Percentiles rank a stretch among this genome's conserved stretches.
phyloP scores from a whole-genome alignment of 2,329 filamentous ascomycete genomes.

The Cytospora piceae region DNA sequence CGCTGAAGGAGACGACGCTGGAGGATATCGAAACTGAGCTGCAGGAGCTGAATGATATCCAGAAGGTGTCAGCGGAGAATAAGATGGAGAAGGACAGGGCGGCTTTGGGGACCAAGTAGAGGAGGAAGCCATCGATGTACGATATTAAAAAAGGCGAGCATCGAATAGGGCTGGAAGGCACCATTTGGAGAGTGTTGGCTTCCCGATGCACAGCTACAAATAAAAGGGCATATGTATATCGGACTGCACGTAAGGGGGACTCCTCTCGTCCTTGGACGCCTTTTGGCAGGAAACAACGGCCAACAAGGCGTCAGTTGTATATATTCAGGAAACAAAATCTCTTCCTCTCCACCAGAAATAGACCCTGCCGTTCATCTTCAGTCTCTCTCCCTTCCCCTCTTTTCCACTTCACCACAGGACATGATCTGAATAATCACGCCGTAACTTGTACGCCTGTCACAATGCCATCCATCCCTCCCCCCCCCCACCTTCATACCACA shows the following conservation, averaged over 20 bases:
- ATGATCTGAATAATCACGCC: neutral
- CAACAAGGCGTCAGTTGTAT: neutral
- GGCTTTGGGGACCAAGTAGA: conserved; percentile 9
- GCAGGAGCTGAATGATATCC: conserved; percentile 37
- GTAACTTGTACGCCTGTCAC: neutral
- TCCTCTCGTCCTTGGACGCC: neutral
- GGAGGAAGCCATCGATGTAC: conserved; percentile 14
- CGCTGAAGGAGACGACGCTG: conserved; percentile 56
- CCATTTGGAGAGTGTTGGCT: neutral
- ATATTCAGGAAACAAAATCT: neutral
- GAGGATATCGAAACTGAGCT: conserved; percentile 45
- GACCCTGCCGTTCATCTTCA: neutral
- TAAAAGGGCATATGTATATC: neutral
- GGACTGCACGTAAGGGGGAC: neutral
- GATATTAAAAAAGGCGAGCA: neutral
- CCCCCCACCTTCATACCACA: neutral
- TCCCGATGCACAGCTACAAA: neutral
- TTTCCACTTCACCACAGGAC: neutral
- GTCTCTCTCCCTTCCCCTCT: neutral
- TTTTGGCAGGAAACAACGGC: neutral
- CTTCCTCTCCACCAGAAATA: neutral
- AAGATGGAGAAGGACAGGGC: conserved; percentile 36
- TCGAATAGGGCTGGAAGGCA: neutral
- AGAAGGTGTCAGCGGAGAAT: conserved; percentile 36
- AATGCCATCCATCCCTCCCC: neutral